Percentiles rank a stretch among this genome's conserved stretches.
Conservation (phyloP, 345 rosid species). For the Heritiera fomes region DNA sequence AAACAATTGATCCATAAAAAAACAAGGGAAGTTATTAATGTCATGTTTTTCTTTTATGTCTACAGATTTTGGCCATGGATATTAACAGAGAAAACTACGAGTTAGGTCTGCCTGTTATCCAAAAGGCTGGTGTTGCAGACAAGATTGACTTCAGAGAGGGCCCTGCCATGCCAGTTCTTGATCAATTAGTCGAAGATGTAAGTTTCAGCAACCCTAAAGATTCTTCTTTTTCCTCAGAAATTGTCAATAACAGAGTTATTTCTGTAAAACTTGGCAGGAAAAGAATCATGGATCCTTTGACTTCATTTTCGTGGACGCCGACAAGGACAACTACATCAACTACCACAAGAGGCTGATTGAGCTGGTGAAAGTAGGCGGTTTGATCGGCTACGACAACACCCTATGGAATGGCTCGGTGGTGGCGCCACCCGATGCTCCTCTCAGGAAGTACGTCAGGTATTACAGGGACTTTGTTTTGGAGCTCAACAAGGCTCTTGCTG, state of each 20-base stretch:
- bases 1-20: neutral
- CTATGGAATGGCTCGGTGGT: conserved; percentile 95
- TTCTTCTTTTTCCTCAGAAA: neutral
- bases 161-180: conserved; percentile 96
- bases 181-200: conserved; percentile 79
- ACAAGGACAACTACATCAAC: conserved; percentile 93
- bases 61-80: conserved; percentile 94
- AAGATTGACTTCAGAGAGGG: conserved; percentile 95
- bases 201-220: conserved; percentile 27
- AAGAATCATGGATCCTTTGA: conserved; percentile 74
- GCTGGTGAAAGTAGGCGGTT: conserved; percentile 80
- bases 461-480: conserved; percentile 89
- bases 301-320: conserved; percentile 97
- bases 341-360: conserved; percentile 86
- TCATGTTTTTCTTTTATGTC: neutral
- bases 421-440: conserved; percentile 78
- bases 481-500: conserved; percentile 96
- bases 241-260: neutral
- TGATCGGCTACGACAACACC: conserved; percentile 98
- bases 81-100: conserved; percentile 88
- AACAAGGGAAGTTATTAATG: neutral
- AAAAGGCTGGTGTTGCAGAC: conserved; percentile 95
- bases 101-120: conserved; percentile 80
- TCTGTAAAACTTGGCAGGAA: conserved; percentile 39
- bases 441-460: conserved; percentile 84